Evolutionary conservation across 2,329 filamentous ascomycete genomes (phyloP), one percentile per base, ranked within the genome.

Genomic region (Trichoderma sp.): DNA sequence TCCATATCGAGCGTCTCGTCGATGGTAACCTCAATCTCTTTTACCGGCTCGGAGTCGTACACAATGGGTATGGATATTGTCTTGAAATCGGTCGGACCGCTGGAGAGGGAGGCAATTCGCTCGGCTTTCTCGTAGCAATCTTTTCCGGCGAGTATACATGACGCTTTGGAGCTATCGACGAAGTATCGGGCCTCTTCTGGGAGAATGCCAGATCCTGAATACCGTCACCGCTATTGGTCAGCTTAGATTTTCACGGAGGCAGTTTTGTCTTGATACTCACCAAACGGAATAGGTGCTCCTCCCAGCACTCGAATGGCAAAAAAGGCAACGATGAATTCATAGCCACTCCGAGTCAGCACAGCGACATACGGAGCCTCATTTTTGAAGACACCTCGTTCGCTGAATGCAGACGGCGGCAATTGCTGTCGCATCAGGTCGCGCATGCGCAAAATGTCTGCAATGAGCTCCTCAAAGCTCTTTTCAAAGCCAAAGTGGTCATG

Each of bases 291-390:
- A 17, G 67, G 70, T 6, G 70, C 71, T 17, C 71, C 71, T 5
- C 70, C 72, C 4, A 74, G 39, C 4, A 67, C 72, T 9, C 71
- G 69, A 22, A 68, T 64, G 10, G 71, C 70, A 25, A 73, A 72
- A 37, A 72, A 73, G 3, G 71, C 72, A 5, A 74, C 73, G 12
- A 72, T 52, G 27, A 73, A 73, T 50, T 73, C 73, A 48, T 74
- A 74, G 6, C 73, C 72, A 9, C 69, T 69, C 22, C 37, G 34
- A 19, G 71, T 68, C 15, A 73, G 70, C 17, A 69, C 58, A 6
- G 54, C 52, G 6, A 71, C 42, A 22, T 74, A 70, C 2, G 70
- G 68, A 4, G 15, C 12, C 3, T 68, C 35, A 1, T 69, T 42
- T 2, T 19, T 22, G 15, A 74, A 35, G 5, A 73, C 6, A 0